Conservation (phyloP, 1,284 basidiomycete species). For the Amylostereum areolatum region DNA sequence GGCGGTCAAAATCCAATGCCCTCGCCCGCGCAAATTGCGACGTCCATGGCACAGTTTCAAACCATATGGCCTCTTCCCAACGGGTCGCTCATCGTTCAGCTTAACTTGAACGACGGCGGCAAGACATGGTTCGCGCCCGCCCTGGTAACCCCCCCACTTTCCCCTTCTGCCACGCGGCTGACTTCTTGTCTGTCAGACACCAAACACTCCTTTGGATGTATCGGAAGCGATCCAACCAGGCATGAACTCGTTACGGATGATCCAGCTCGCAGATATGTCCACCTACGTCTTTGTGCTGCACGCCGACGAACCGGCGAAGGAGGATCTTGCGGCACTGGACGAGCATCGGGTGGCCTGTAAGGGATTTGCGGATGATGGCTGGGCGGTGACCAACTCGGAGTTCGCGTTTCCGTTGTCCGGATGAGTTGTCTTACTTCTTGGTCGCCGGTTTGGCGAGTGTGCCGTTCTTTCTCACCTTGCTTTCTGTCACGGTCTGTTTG, state of each 20-base stretch:
- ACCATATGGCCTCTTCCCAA: conserved; percentile 39
- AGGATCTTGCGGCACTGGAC: neutral
- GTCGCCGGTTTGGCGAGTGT: too few species aligned
- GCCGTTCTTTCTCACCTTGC: too few species aligned
- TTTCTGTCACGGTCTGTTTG: too few species aligned
- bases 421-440: too few species aligned
- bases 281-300: conserved; percentile 36
- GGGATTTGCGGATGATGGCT: too few species aligned
- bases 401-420: too few species aligned
- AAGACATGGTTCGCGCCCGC: conserved; percentile 24
- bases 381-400: too few species aligned
- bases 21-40: conserved; percentile 25
- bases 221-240: conserved; percentile 33
- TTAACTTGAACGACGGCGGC: conserved; percentile 29
- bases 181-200: conserved; percentile 10
- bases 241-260: conserved; percentile 35
- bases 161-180: neutral
- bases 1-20: conserved; percentile 9
- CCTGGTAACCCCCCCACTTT: conserved; percentile 10
- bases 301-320: conserved; percentile 12
- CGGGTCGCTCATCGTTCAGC: conserved; percentile 38
- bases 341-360: too few species aligned
- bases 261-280: conserved; percentile 38
- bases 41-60: conserved; percentile 25
- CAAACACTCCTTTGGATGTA: conserved; percentile 30